A percentile compares a stretch with the other conserved stretches of the same genome.
Conservation (phyloP, 108 stramenopile species). For the Nannochloropsis oceanica region DNA sequence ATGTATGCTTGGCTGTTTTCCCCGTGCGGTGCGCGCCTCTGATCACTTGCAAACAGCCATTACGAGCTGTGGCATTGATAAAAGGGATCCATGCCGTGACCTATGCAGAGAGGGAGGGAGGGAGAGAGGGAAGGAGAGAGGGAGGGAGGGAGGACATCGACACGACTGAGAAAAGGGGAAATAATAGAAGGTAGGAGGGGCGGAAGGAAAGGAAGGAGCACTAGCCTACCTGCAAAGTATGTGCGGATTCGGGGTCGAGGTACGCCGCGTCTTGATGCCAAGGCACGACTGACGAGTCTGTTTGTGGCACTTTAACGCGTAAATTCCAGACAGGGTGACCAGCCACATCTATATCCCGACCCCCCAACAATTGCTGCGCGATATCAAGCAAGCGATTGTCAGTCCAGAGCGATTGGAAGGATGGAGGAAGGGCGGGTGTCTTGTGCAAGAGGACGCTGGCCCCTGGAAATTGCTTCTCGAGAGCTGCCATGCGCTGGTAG, state of each 20-base stretch:
- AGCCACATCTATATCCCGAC: not conserved
- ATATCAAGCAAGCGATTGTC: not conserved
- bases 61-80: not conserved
- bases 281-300: not conserved
- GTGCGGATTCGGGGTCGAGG: not conserved
- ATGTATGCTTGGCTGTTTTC: not conserved
- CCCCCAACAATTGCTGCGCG: not conserved
- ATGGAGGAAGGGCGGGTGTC: not conserved
- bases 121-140: not conserved
- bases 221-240: not conserved
- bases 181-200: not conserved
- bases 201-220: not conserved
- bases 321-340: not conserved
- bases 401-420: not conserved
- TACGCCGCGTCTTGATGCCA: not conserved
- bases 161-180: not conserved
- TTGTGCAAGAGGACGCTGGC: not conserved
- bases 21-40: not conserved
- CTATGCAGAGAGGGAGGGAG: not conserved
- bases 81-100: not conserved
- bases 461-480: not conserved
- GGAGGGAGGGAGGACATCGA: not conserved
- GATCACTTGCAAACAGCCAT: not conserved
- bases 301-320: not conserved
- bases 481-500: not conserved